Conservation (phyloP, 148 eudicot species). For the Diospyros kaki region DNA sequence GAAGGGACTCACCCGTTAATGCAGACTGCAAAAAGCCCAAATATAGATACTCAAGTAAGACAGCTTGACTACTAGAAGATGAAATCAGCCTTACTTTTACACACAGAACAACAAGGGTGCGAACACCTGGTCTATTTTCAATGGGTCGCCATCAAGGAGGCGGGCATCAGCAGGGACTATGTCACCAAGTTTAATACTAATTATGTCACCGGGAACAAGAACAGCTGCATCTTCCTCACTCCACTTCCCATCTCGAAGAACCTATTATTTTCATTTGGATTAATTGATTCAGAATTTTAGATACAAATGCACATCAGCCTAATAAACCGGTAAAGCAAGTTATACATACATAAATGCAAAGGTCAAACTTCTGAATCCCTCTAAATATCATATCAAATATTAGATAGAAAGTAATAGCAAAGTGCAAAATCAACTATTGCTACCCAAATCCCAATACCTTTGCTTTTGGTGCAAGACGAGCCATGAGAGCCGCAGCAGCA, state of each 20-base stretch:
- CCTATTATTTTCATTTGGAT: background rate
- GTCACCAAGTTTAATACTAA: constrained; percentile 30
- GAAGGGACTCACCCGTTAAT: constrained; percentile 48
- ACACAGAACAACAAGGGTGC: background rate
- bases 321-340: background rate
- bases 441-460: constrained; percentile 12
- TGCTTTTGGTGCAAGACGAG: constrained; percentile 28
- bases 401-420: background rate
- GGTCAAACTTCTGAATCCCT: background rate
- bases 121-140: constrained; percentile 30
- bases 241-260: constrained; percentile 35
- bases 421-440: background rate
- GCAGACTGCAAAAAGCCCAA: constrained; percentile 15
- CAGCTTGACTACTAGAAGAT: background rate
- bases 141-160: constrained; percentile 33
- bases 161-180: constrained; percentile 37
- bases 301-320: background rate
- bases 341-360: background rate
- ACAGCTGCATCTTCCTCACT: constrained; percentile 31
- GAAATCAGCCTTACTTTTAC: background rate
- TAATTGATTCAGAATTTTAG: background rate
- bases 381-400: background rate
- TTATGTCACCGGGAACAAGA: constrained; percentile 33
- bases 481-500: constrained; percentile 34
- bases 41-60: background rate